Percentiles rank a stretch among this genome's conserved stretches.
Conservation (phyloP, 805 yeast genomes). For the Metschnikowia gruessii region DNA sequence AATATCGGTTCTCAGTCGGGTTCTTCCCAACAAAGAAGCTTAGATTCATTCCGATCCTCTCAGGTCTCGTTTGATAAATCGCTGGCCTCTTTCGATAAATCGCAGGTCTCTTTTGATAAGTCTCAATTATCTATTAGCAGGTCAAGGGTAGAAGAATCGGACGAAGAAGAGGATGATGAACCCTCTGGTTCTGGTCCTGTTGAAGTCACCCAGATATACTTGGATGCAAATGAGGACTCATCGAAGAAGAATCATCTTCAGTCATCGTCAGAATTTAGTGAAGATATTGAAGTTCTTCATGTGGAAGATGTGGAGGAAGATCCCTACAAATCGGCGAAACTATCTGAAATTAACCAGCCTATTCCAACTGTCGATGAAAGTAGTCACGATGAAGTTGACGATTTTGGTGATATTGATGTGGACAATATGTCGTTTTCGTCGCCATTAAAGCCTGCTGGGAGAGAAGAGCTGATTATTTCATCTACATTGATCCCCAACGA, state of each 20-base stretch:
- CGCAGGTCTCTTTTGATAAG: conserved; percentile 12
- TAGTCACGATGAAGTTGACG: background rate
- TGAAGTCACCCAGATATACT: conserved; percentile 2
- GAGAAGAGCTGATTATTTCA: background rate
- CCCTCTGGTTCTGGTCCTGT: background rate
- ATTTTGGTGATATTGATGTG: conserved; percentile 7
- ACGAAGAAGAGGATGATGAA: background rate
- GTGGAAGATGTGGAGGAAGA: background rate
- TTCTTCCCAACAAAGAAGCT: background rate
- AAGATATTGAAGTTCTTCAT: conserved; percentile 7
- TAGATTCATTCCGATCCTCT: conserved; percentile 19
- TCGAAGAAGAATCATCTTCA: background rate
- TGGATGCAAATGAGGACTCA: background rate
- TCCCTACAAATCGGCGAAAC: background rate
- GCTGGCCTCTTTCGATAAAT: too few species aligned
- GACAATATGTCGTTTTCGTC: conserved; percentile 3
- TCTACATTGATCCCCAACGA: background rate
- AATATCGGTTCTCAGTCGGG: conserved; percentile 13
- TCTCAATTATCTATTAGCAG: background rate
- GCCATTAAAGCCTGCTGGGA: background rate
- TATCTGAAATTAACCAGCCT: background rate
- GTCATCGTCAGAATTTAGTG: background rate
- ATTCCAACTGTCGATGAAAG: background rate
- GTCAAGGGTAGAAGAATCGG: background rate
- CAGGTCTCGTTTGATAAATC: conserved; percentile 9